Evolutionary conservation across 2,329 filamentous ascomycete species (phyloP), one percentile per base, ranked within the genome.

Genomic region (Fusarium sp.): DNA sequence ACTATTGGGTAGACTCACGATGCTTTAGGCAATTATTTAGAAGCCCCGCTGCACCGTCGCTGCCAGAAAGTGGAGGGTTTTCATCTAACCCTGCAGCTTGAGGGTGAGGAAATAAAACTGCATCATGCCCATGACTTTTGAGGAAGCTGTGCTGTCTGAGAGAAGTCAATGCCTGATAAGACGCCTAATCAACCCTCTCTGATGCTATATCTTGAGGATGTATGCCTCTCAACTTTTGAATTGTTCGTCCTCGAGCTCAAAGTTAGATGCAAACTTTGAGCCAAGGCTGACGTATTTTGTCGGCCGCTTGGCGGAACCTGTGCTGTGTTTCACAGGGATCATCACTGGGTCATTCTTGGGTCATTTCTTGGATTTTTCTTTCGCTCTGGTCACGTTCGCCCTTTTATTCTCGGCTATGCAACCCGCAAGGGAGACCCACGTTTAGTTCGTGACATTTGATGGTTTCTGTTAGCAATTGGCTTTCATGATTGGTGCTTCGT

Each of bases 381-480:
- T 48, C 39, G 42, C 22, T 56, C 38, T 66, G 63, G 54, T 73
- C 70, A 71, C 71, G 68, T 41, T 70, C 60, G 47, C 41, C 33
- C 36, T 58, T 66, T 38, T 18, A 51, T 44, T 69, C 49, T 68
- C 66, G 66, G 47, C 57, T 73, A 67, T 52, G 65, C 55, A 58
- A 52, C 47, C 39, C 52, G 54, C 66, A 28, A 73, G 62, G 54
- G 63, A 65, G 57, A 41, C 51, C 70, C 52, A 60, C 28, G 61
- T 55, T 67, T 39, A 44, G 24, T 44, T 54, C 42, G 36, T 44
- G 35, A 51, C 42, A 28, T 42, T 51, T 63, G 64, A 70, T 36
- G 41, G 54, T 51, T 66, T 47, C 66, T 41, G 36, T 36, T 48
- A 54, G 51, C 63, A 78, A 78, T 78, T 78, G 75, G 52, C 42